phyloP scores from a whole-genome alignment of 139 green algal species.

The Auxenochlorella pyrenoidosa region DNA sequence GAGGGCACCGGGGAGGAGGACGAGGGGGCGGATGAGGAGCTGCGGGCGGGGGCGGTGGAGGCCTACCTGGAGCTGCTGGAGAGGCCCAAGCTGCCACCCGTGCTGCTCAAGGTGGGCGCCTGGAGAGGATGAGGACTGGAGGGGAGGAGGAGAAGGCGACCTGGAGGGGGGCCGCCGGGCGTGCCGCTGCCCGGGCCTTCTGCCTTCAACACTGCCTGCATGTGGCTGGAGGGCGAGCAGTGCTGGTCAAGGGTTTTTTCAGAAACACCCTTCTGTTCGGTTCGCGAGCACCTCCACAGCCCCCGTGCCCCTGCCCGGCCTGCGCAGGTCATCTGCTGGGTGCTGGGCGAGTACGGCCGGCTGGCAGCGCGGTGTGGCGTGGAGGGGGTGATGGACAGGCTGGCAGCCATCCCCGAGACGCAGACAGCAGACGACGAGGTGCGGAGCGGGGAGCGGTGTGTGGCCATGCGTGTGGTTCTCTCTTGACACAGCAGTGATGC shows the following conservation, averaged over 20 bases:
- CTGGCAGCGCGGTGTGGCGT: constrained; percentile 23
- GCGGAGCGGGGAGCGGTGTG: not conserved
- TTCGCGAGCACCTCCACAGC: too few relatives aligned
- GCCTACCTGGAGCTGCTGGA: constrained; percentile 76
- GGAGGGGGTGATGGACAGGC: constrained; percentile 57
- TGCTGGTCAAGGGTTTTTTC: too few relatives aligned
- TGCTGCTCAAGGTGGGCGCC: constrained; percentile 68
- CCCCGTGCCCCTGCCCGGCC: too few relatives aligned
- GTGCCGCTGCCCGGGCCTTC: too few relatives aligned
- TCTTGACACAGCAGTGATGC: too few relatives aligned
- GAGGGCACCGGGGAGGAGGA: constrained; percentile 78
- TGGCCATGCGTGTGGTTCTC: too few relatives aligned
- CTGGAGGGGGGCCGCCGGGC: not conserved
- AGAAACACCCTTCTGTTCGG: too few relatives aligned
- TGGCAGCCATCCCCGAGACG: constrained; percentile 61
- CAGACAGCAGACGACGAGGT: constrained; percentile 43
- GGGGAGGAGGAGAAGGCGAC: not conserved
- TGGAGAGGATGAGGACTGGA: not conserved
- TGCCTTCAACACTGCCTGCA: too few relatives aligned
- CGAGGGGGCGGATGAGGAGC: constrained; percentile 48
- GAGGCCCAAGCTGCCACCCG: constrained; percentile 74
- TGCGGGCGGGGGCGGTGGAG: constrained; percentile 59
- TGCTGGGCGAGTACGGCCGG: constrained; percentile 94
- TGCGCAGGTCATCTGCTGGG: constrained; percentile 85
- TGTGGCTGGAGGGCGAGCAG: too few relatives aligned